Base-by-base conservation (phyloP, 2,329 filamentous ascomycete genomes). In the Metarhizium sp. region DNA sequence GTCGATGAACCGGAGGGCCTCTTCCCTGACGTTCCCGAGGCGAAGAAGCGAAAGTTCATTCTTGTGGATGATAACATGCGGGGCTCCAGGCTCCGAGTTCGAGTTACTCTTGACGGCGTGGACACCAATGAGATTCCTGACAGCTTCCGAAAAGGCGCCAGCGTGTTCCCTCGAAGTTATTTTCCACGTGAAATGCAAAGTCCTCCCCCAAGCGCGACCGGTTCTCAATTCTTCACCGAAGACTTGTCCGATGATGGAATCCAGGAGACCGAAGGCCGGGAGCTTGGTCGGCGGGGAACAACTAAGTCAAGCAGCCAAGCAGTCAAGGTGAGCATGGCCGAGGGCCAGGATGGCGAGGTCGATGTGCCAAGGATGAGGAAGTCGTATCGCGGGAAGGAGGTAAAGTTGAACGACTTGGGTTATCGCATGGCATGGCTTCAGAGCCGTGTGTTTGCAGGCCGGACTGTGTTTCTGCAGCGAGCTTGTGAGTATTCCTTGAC, bases 371-470 rank as follows among this genome's bases (percentile, higher is more conserved):
- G 84, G 57, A 85, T 91, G 70, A 84, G 84, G 51, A 85, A 82
- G 66, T 75, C 77, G 48, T 81, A 84, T 61, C 83, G 90, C 51
- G 81, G 79, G 51, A 94, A 90, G 73, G 92, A 97, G 68, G 85
- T 94, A n/a, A 83, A 89, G 51, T 75, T 97, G 59, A 97, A 97
- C 67, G 92, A 97, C 66, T 75, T 97, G 49, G 92, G 91, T 2
- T 95, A 95, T 69, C 84, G 92, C 50, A 95, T 99, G 88, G 92
- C 90, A 51, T 99, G 94, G 92, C 86, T 92, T 54, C 92, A 97
- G 74, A 94, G 91, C 69, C 81, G 92, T 65, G 89, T 92, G 11
- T 96, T 97, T 75, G 86, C 91, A 1, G 88, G 87, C 13, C 81
- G 90, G 62, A 90, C 87, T 45, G 78, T 96, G 50, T 96, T 96